Base-by-base conservation (phyloP, 2,329 filamentous ascomycete species). In the Tothia fuscella region DNA sequence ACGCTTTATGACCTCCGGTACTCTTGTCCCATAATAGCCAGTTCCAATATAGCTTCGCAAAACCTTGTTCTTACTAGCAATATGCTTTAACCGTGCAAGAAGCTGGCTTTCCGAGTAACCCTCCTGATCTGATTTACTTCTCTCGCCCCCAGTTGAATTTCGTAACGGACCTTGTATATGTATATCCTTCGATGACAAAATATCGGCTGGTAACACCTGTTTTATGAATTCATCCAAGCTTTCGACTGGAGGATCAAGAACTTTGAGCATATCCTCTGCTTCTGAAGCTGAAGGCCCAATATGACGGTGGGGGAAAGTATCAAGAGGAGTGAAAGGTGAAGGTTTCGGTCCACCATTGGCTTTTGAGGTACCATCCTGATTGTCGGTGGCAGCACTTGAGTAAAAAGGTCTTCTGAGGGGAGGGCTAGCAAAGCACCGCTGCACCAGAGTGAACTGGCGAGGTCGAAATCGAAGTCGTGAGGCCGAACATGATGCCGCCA, bases 1-100 rank as follows among this genome's bases (percentile, higher is more conserved):
- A 51, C 88, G 74, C 69, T 91, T 85, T 59, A 96, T 93, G 44
- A 95, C 88, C 43, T 85, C 76, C 4, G 89, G 89, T 1, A 84
- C 81, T 50, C 81, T 74, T n/a, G 86, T 89, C 26, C 78, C 80
- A 50, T 89, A 86, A 69, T 95, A 96, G 44, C 89, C 89, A 44
- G 75, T 77, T 4, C 89, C 89, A 50, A 94, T 88, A 56, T 89
- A 82, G 55, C 76, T 79, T 49, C 71, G 68, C 41, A 71, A 69
- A 24, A 74, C 67, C 50, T 70, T 72, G 55, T 83, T 88, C 51
- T 76, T 66, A 44, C 65, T 65, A 42, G 74, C 70, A 50, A 77
- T 75, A 31, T 63, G 63, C 41, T 66, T 64, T 40, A 80, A 63
- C 32, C 64, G 59, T 3, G 65, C 63, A 32, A 77, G 59, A 30